phyloP scores from a whole-genome alignment of 768 basidiomycete species.

The Mycena metata region DNA sequence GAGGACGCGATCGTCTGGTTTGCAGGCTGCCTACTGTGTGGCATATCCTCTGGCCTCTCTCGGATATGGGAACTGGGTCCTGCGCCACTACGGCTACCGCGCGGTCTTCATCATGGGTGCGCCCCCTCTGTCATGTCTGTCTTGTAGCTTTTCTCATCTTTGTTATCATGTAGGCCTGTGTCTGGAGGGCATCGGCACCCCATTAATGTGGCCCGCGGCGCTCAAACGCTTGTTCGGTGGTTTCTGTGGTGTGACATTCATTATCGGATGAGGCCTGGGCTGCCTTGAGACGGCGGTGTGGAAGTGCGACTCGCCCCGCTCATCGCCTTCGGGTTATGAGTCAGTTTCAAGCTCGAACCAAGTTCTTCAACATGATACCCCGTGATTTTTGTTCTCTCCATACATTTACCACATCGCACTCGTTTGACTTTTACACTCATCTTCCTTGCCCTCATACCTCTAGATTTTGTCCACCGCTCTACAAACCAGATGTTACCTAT shows the following conservation, averaged over 20 bases:
- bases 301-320: no score
- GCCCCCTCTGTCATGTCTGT: not conserved
- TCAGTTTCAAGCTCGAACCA: no score
- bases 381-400: no score
- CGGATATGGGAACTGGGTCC: constrained; percentile 51
- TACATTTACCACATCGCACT: no score
- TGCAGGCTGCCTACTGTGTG: constrained; percentile 53
- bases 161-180: constrained; percentile 36
- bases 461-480: no score
- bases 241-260: constrained; percentile 53
- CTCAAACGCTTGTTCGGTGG: constrained; percentile 51
- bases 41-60: constrained; percentile 52
- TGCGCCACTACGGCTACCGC: constrained; percentile 50
- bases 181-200: constrained; percentile 50
- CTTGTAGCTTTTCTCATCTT: not conserved
- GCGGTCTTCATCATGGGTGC: constrained; percentile 50
- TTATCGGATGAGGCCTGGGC: constrained; percentile 52
- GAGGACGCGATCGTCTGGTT: constrained; percentile 50
- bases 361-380: no score
- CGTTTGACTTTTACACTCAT: no score
- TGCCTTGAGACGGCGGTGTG: constrained; percentile 50
- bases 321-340: no score
- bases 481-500: no score
- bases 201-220: constrained; percentile 53
- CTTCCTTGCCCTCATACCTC: no score